These are phyloP conservation scores for Ophiostoma sp. DNA, from an alignment of 2,329 filamentous ascomycete genomes.

Conservation along the genomic window DNA sequence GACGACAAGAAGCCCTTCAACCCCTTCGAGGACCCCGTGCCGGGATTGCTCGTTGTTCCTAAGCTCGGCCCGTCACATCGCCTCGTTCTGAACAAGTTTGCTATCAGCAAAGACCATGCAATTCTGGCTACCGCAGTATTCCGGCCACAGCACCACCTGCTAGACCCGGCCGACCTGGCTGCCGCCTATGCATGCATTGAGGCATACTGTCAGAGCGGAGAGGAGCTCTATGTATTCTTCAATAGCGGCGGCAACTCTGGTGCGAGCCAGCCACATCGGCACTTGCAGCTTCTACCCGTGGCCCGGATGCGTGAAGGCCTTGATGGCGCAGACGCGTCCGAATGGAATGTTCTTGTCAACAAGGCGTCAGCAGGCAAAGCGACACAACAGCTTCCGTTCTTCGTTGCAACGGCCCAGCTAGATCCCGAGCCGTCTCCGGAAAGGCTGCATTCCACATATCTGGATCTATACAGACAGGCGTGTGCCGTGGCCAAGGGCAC, in stretches of 20 bases:
- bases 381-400: conserved; percentile 19
- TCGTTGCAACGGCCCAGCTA: conserved; percentile 20
- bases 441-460: conserved; percentile 42
- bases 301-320: conserved; percentile 56
- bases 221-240: conserved; percentile 60
- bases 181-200: conserved; percentile 58
- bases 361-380: background rate
- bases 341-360: conserved; percentile 50
- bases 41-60: conserved; percentile 51
- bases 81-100: conserved; percentile 70
- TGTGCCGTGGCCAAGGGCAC: conserved; percentile 37
- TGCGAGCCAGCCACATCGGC: conserved; percentile 65
- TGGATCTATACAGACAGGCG: conserved; percentile 45
- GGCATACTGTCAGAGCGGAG: conserved; percentile 40
- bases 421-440: conserved; percentile 10
- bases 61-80: conserved; percentile 45
- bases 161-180: conserved; percentile 56
- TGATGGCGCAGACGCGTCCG: conserved; percentile 26
- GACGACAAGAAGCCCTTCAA: conserved; percentile 41
- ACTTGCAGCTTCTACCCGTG: conserved; percentile 66
- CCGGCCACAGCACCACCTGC: conserved; percentile 58
- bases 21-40: conserved; percentile 59
- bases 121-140: conserved; percentile 63
- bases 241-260: conserved; percentile 65
- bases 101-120: conserved; percentile 64